Conservation (phyloP, 139 green algal species). For the Trebouxia sp. region DNA sequence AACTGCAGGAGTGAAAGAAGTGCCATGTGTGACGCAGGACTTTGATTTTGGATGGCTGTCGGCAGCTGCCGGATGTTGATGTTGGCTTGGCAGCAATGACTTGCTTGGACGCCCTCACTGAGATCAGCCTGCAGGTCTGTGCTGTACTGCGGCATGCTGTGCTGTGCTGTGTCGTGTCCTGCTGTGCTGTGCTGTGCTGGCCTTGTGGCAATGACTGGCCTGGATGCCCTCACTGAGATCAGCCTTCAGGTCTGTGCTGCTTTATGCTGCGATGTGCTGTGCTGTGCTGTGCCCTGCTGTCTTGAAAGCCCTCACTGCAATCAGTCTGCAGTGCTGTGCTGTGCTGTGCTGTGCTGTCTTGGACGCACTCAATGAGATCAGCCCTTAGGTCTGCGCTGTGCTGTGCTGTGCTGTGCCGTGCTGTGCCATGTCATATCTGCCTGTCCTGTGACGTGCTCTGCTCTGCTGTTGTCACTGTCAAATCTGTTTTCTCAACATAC, state of each 20-base stretch:
- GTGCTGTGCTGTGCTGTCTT: neutral
- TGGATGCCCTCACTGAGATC: neutral
- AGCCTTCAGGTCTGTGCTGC: conserved; percentile 26
- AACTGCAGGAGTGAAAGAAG: no score
- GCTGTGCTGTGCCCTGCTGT: neutral
- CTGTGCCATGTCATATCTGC: no score
- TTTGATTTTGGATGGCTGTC: conserved; percentile 47
- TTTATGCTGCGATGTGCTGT: no score
- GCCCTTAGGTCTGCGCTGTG: neutral
- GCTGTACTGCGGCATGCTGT: no score
- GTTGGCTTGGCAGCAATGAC: conserved; percentile 38
- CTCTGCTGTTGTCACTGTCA: no score
- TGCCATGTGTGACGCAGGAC: conserved; percentile 23
- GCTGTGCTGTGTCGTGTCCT: neutral
- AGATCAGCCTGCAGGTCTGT: conserved; percentile 31
- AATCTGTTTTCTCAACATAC: no score
- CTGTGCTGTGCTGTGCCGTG: neutral
- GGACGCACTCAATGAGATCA: neutral
- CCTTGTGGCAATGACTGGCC: conserved; percentile 17
- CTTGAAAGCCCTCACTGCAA: no score
- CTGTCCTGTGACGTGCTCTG: neutral
- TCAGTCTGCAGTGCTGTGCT: neutral
- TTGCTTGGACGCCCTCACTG: neutral
- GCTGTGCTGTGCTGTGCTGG: neutral
- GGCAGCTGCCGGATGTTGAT: conserved; percentile 32